Conservation (phyloP, 192 early-diverging fungal genomes). For the Podila verticillata region DNA sequence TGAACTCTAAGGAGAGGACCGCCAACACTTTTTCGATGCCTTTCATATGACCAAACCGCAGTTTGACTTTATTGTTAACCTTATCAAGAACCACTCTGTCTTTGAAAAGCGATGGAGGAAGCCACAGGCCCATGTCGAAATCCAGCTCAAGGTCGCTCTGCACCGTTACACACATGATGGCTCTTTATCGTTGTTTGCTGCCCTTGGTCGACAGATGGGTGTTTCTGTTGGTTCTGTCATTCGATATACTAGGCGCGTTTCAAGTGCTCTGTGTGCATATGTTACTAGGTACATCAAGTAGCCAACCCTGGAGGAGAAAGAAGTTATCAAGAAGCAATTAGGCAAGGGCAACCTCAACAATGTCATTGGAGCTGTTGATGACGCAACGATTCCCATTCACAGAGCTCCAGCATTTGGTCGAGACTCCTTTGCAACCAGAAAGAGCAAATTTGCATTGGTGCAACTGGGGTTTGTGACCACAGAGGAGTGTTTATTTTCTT, state of each 20-base stretch:
- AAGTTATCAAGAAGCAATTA: not conserved
- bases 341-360: not conserved
- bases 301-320: not conserved
- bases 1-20: too few species aligned
- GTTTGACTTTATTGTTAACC: slow-evolving; percentile 1
- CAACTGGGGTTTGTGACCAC: slow-evolving; percentile 9
- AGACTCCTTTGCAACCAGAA: slow-evolving; percentile 9
- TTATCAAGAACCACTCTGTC: not conserved
- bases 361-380: slow-evolving; percentile 17
- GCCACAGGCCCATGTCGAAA: not conserved
- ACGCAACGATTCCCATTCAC: not conserved
- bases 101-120: not conserved
- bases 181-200: not conserved
- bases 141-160: slow-evolving; percentile 2
- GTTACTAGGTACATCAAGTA: slow-evolving; percentile 3
- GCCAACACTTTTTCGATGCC: too few species aligned
- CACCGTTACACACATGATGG: slow-evolving; percentile 1
- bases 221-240: not conserved
- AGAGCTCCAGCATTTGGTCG: not conserved
- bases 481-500: slow-evolving; percentile 7
- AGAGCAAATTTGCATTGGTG: slow-evolving; percentile 8
- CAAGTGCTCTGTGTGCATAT: not conserved
- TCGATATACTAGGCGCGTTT: not conserved
- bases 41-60: too few species aligned
- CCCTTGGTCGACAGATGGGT: not conserved